Conservation (phyloP, 2,329 filamentous ascomycete genomes). For the Bretziella fagacearum region DNA sequence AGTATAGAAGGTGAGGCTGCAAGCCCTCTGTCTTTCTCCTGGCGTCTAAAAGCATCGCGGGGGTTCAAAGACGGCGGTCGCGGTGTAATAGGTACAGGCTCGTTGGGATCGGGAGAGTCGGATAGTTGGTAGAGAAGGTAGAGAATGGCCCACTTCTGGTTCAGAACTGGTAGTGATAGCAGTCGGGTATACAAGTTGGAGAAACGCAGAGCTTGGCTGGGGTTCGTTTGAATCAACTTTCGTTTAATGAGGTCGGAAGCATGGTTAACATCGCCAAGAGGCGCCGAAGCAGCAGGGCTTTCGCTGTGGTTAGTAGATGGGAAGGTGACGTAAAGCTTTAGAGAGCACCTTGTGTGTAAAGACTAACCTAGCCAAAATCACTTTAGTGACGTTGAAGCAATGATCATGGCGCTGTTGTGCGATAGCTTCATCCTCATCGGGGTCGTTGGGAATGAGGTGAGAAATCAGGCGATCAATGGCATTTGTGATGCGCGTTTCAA, state of each 20-base stretch:
- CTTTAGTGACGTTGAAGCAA: slow-evolving; percentile 34
- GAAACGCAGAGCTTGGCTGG: slow-evolving; percentile 65
- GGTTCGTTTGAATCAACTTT: slow-evolving; percentile 63
- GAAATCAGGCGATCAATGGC: slow-evolving; percentile 66
- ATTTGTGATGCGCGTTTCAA: slow-evolving; percentile 50
- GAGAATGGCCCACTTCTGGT: slow-evolving; percentile 93
- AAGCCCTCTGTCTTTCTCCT: slow-evolving; percentile 23
- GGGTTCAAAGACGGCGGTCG: slow-evolving; percentile 21
- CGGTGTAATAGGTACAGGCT: slow-evolving; percentile 31
- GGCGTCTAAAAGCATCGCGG: slow-evolving; percentile 23
- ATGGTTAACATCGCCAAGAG: slow-evolving; percentile 59
- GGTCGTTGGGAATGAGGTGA: slow-evolving; percentile 50
- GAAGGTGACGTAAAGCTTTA: too few relatives aligned
- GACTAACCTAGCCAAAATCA: slow-evolving; percentile 35
- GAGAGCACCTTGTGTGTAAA: too few relatives aligned
- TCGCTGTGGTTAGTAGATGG: too few relatives aligned
- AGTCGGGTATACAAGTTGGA: slow-evolving; percentile 81
- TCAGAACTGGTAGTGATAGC: slow-evolving; percentile 76
- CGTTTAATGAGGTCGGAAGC: slow-evolving; percentile 84
- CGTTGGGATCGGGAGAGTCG: slow-evolving; percentile 43
- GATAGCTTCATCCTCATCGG: slow-evolving; percentile 48
- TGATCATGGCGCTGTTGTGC: slow-evolving; percentile 53
- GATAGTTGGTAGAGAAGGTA: slow-evolving; percentile 77
- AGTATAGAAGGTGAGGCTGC: slow-evolving; percentile 23
- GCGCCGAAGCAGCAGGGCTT: slow-evolving; percentile 23